phyloP scores from a whole-genome alignment of 441 rosid genomes.

The Pelargonium cotyledonis region DNA sequence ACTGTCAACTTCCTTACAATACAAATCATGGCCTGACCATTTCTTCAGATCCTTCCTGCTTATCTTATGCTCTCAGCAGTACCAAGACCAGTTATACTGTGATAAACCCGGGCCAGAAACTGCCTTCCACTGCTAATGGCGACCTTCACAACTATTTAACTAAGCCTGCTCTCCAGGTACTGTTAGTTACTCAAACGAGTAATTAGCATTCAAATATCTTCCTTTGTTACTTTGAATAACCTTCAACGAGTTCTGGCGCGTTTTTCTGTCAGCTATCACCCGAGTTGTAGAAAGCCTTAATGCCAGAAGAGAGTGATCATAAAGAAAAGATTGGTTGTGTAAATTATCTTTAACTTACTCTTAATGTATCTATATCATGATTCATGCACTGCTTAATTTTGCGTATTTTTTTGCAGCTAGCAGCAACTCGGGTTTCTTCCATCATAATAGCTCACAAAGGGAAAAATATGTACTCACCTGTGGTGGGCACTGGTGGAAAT shows the following conservation, averaged over 20 bases:
- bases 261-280: slow-evolving; percentile 15
- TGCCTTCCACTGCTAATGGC: slow-evolving; percentile 23
- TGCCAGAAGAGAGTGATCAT: slow-evolving; percentile 12
- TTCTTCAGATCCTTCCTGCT: slow-evolving; percentile 20
- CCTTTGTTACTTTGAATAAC: no score
- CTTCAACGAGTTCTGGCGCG: background rate
- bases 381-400: background rate
- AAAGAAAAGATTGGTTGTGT: slow-evolving; percentile 17
- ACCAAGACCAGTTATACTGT: slow-evolving; percentile 22
- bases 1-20: slow-evolving; percentile 16
- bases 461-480: background rate
- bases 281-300: slow-evolving; percentile 15
- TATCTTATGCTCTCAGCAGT: slow-evolving; percentile 21
- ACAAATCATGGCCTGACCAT: slow-evolving; percentile 19
- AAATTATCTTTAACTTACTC: background rate
- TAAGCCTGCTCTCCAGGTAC: slow-evolving; percentile 22
- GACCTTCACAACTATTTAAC: slow-evolving; percentile 19
- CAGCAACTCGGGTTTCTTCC: background rate
- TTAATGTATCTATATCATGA: no score
- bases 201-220: no score
- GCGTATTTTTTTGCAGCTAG: background rate
- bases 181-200: no score
- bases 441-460: background rate
- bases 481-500: no score
- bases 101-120: slow-evolving; percentile 22